Evolutionary conservation across 2,329 filamentous ascomycete genomes (phyloP).

Genomic region (Stachybotrys chartarum): DNA sequence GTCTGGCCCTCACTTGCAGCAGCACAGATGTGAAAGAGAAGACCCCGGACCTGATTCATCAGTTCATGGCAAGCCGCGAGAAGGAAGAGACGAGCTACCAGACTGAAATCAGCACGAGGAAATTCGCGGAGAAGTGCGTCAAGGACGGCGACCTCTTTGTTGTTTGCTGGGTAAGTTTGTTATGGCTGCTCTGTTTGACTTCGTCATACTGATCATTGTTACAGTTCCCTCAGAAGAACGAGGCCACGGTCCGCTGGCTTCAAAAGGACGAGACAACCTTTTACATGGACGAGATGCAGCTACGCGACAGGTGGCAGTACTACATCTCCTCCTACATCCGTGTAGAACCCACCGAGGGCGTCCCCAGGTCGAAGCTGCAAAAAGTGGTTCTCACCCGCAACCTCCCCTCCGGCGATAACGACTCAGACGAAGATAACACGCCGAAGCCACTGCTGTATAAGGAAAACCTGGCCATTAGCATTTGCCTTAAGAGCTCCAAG

Average conservation of each 20-base stretch:
- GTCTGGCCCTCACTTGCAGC: slow-evolving; percentile 76
- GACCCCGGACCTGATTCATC: slow-evolving; percentile 80
- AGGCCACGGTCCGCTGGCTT: slow-evolving; percentile 66
- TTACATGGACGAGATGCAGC: slow-evolving; percentile 81
- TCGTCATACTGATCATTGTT: slow-evolving; percentile 22
- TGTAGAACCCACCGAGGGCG: slow-evolving; percentile 78
- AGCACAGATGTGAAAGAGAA: slow-evolving; percentile 86
- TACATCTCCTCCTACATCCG: slow-evolving; percentile 91
- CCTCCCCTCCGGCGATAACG: slow-evolving; percentile 53
- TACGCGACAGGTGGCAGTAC: slow-evolving; percentile 81
- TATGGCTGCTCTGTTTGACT: not conserved
- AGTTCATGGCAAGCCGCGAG: slow-evolving; percentile 76
- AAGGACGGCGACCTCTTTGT: slow-evolving; percentile 91
- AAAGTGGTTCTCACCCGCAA: slow-evolving; percentile 67
- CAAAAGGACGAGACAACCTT: slow-evolving; percentile 68
- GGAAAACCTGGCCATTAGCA: slow-evolving; percentile 64
- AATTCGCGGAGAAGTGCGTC: slow-evolving; percentile 85
- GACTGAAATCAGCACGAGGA: slow-evolving; percentile 82
- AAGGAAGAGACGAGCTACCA: slow-evolving; percentile 83
- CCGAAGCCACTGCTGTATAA: slow-evolving; percentile 55
- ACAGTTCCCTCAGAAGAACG: slow-evolving; percentile 60
- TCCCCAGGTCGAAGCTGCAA: slow-evolving; percentile 56
- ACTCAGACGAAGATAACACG: slow-evolving; percentile 55
- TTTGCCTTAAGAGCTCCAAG: slow-evolving; percentile 72
- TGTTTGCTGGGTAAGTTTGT: slow-evolving; percentile 73